A percentile compares a stretch with the other conserved stretches of the same genome.
These are phyloP conservation scores for Sindora glabra DNA, from an alignment of 306 rosid genomes.

Conservation along the genomic window DNA sequence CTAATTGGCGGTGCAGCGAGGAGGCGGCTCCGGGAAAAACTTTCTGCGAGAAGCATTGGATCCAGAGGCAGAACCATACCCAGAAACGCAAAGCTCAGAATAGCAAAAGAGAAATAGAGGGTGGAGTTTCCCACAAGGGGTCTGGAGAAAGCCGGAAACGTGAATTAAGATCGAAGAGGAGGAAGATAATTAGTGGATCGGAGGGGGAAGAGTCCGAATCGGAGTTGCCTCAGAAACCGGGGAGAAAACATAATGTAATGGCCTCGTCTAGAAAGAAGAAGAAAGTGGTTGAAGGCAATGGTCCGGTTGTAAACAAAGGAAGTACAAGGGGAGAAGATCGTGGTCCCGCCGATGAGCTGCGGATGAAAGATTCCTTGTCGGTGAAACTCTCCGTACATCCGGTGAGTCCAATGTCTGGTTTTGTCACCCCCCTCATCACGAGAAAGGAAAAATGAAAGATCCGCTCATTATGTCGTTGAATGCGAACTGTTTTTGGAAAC, in stretches of 20 bases:
- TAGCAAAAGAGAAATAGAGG: neutral
- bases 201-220: neutral
- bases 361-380: neutral
- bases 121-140: neutral
- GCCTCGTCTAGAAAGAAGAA: neutral
- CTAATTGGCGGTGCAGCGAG: constrained; percentile 23
- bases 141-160: neutral
- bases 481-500: too few species aligned
- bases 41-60: constrained; percentile 26
- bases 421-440: neutral
- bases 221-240: constrained; percentile 5
- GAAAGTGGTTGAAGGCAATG: constrained; percentile 8
- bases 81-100: neutral
- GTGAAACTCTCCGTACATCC: neutral
- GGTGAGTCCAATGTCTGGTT: constrained; percentile 2
- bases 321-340: neutral
- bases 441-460: too few species aligned
- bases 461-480: too few species aligned
- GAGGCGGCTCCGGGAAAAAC: constrained; percentile 13
- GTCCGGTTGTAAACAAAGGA: neutral
- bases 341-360: neutral
- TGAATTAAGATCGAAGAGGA: constrained; percentile 8
- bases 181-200: constrained; percentile 6
- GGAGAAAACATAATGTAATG: neutral
- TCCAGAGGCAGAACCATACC: neutral